Percentiles rank a stretch among this genome's conserved stretches.
These are phyloP conservation scores for Pseudopithomyces chartarum DNA, from an alignment of 2,329 filamentous ascomycete species.

Conservation along the genomic window DNA sequence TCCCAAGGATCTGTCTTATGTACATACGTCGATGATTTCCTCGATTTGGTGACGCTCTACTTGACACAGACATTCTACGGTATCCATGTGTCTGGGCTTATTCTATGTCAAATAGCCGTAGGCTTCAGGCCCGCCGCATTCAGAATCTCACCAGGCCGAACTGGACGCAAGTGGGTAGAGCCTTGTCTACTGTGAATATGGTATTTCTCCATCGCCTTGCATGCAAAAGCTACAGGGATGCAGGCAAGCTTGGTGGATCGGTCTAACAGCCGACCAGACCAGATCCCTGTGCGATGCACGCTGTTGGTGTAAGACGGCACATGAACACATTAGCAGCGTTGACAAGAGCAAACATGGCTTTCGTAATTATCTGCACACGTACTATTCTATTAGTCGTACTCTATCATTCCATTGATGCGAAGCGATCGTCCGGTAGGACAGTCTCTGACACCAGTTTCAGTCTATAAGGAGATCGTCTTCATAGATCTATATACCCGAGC, in stretches of 20 bases:
- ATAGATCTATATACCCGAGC: background rate
- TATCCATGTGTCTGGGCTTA: background rate
- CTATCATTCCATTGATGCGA: background rate
- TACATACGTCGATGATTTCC: background rate
- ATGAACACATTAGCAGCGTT: background rate
- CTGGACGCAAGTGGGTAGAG: background rate
- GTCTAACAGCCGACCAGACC: background rate
- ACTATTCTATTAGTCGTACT: background rate
- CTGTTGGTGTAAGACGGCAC: background rate
- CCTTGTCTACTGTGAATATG: background rate
- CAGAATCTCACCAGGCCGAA: background rate
- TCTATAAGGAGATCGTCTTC: background rate
- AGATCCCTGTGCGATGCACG: background rate
- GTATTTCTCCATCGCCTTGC: background rate
- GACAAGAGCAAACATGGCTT: background rate
- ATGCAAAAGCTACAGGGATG: background rate
- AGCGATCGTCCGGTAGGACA: no score
- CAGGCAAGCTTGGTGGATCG: background rate
- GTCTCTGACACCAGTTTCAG: background rate
- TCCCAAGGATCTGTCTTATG: background rate
- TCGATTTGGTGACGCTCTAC: background rate
- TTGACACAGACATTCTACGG: background rate
- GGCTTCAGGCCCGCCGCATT: background rate
- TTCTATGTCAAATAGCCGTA: background rate
- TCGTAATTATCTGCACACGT: background rate